These are phyloP conservation scores for Neopestalotiopsis sp. DNA, from an alignment of 2,329 filamentous ascomycete genomes.

Conservation along the genomic window DNA sequence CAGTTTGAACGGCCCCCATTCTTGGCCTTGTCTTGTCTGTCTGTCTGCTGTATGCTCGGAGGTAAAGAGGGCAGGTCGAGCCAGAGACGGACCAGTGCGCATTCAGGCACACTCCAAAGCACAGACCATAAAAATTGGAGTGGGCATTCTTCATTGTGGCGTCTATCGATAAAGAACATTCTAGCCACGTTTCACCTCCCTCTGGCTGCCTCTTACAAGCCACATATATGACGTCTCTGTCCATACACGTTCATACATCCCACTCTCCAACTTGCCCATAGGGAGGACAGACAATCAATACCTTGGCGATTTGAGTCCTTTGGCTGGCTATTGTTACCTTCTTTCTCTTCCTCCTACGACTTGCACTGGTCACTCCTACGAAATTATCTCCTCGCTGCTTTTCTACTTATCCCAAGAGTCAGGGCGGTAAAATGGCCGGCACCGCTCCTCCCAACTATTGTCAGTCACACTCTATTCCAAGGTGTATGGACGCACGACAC, in stretches of 20 bases:
- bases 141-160: not conserved
- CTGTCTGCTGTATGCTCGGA: not conserved
- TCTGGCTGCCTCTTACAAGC: not conserved
- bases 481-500: conserved; percentile 26
- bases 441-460: conserved; percentile 64
- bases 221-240: conserved; percentile 14
- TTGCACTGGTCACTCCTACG: not conserved
- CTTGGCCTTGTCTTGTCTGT: not conserved
- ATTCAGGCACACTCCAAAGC: not conserved
- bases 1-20: not conserved
- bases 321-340: not conserved
- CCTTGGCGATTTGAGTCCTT: not conserved
- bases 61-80: not conserved
- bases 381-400: not conserved
- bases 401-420: conserved; percentile 9
- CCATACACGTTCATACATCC: conserved; percentile 1
- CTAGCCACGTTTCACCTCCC: conserved; percentile 4
- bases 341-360: not conserved
- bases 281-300: not conserved
- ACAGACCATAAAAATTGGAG: not conserved
- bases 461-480: conserved; percentile 39
- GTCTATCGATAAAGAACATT: conserved; percentile 11
- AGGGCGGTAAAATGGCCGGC: conserved; percentile 41
- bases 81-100: not conserved
- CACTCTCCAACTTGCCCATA: not conserved